A percentile compares a stretch with the other conserved stretches of the same genome.
Evolutionary conservation across 2,329 filamentous ascomycete species (phyloP).

Genomic region (Arthrobotrys megalospora): DNA sequence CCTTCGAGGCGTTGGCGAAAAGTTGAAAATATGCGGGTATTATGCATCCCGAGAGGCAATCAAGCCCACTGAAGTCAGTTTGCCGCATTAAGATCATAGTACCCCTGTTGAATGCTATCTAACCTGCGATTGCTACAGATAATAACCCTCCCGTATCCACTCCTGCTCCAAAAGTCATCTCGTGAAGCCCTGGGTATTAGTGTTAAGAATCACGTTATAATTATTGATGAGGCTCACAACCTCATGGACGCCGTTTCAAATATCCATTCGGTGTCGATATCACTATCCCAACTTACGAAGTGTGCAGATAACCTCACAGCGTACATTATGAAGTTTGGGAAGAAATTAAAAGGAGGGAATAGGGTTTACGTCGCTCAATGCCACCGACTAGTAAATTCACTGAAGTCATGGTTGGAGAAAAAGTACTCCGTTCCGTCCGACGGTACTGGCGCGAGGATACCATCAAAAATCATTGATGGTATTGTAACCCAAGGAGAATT

Average conservation of each 20-base stretch:
- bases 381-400: conserved; percentile 84
- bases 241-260: conserved; percentile 93
- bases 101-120: background rate
- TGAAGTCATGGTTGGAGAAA: conserved; percentile 78
- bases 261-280: conserved; percentile 85
- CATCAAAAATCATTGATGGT: conserved; percentile 72
- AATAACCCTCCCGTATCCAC: conserved; percentile 90
- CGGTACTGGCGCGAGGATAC: conserved; percentile 65
- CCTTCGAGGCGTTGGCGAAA: conserved; percentile 81
- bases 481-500: conserved; percentile 80
- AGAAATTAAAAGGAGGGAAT: conserved; percentile 89
- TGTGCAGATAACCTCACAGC: conserved; percentile 82
- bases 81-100: no score
- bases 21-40: conserved; percentile 89
- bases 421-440: conserved; percentile 66
- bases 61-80: conserved; percentile 78
- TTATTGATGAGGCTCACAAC: conserved; percentile 98
- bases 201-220: conserved; percentile 88
- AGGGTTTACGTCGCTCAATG: conserved; percentile 91
- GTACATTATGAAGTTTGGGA: conserved; percentile 90
- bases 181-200: conserved; percentile 89
- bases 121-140: conserved; percentile 71
- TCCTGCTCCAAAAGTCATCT: conserved; percentile 88
- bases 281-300: conserved; percentile 79
- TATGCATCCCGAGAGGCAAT: conserved; percentile 92